phyloP scores from a whole-genome alignment of 352 stramenopile species.

The Phytophthora pisi region DNA sequence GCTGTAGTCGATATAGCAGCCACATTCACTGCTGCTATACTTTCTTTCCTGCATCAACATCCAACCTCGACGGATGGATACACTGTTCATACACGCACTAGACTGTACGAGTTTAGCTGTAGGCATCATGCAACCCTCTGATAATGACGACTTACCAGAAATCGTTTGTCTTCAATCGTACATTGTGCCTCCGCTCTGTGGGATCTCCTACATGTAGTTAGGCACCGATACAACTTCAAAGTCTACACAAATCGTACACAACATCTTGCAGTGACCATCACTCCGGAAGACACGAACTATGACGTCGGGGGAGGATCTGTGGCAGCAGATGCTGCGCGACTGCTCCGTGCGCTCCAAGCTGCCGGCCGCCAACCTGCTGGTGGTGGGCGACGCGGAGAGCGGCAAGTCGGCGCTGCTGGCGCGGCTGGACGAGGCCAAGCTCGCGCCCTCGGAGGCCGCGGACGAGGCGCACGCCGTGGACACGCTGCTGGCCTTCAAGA shows the following conservation, averaged over 20 bases:
- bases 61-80: background rate
- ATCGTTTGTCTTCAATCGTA: background rate
- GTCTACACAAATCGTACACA: background rate
- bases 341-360: conserved; percentile 81
- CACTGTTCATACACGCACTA: background rate
- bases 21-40: background rate
- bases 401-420: conserved; percentile 75
- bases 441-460: conserved; percentile 6
- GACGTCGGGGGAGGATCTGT: conserved; percentile 52
- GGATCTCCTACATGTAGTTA: too few species aligned
- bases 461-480: conserved; percentile 43
- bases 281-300: conserved; percentile 2
- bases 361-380: conserved; percentile 64
- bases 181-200: background rate
- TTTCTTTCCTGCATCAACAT: background rate
- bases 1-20: background rate
- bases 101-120: background rate
- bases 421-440: conserved; percentile 58
- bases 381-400: conserved; percentile 76
- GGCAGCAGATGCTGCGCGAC: conserved; percentile 86
- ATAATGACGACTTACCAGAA: background rate
- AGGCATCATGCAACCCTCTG: background rate
- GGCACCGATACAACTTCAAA: too few species aligned
- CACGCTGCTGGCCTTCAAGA: conserved; percentile 65
- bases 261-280: conserved; percentile 1